phyloP scores from a whole-genome alignment of 352 stramenopile genomes.

The Globisporangium carolinianum region DNA sequence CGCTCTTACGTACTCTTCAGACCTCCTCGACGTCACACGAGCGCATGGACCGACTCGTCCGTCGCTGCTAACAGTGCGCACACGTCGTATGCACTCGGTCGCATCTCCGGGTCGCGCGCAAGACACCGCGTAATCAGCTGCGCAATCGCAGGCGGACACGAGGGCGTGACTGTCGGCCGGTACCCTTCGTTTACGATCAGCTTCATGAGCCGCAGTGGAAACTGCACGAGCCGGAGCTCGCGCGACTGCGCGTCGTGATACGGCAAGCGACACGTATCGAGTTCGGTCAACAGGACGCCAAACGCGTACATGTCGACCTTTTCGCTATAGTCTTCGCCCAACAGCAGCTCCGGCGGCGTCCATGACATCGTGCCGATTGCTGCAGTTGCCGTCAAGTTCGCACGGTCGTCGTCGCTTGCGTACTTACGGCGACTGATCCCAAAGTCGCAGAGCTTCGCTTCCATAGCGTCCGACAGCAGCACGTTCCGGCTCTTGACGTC shows the following conservation, averaged over 20 bases:
- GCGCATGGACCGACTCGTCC: conserved; percentile 3
- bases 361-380: conserved; percentile 54
- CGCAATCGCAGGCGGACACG: conserved; percentile 51
- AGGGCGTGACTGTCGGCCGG: conserved; percentile 42
- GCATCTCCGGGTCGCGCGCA: conserved; percentile 35
- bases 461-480: conserved; percentile 7
- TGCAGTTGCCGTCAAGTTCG: conserved; percentile 42
- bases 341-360: conserved; percentile 52
- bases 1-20: no score
- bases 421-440: conserved; percentile 43
- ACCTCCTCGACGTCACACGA: conserved; percentile 1
- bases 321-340: conserved; percentile 65
- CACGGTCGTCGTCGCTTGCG: conserved; percentile 27
- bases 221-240: conserved; percentile 31
- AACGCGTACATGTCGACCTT: conserved; percentile 78
- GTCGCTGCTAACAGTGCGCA: conserved; percentile 21
- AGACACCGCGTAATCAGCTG: conserved; percentile 53
- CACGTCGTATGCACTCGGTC: conserved; percentile 45
- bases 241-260: conserved; percentile 50
- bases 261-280: conserved; percentile 67
- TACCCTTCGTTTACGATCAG: conserved; percentile 47
- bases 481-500: conserved; percentile 14
- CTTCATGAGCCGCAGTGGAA: conserved; percentile 53
- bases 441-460: conserved; percentile 76
- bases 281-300: conserved; percentile 60